Conservation (phyloP, 2,329 filamentous ascomycete genomes). For the Fusarium tuaranense region DNA sequence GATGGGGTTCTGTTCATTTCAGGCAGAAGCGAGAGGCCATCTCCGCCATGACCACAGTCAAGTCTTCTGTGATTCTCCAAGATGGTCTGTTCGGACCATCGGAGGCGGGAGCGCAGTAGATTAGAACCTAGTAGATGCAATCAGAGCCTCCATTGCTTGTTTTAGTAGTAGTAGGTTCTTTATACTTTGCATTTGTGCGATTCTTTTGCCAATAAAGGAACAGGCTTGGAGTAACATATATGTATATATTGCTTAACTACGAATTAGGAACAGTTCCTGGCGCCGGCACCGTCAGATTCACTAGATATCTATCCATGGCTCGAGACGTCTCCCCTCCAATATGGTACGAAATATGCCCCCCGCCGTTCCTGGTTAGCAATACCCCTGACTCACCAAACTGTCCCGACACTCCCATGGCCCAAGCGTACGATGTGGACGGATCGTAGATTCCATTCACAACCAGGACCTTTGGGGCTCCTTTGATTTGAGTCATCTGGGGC, state of each 20-base stretch:
- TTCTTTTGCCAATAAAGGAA: background rate
- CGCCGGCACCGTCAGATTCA: background rate
- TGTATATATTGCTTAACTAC: background rate
- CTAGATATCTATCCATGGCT: background rate
- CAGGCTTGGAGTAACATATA: background rate
- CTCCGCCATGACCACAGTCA: constrained; percentile 1
- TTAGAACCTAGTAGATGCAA: background rate
- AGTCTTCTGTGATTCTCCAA: constrained; percentile 6
- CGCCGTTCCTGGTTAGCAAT: background rate
- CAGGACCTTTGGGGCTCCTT: background rate
- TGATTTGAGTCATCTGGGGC: background rate
- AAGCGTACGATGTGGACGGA: background rate
- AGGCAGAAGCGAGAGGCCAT: constrained; percentile 17
- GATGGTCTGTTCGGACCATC: constrained; percentile 4
- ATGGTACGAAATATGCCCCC: background rate
- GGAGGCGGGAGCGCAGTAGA: background rate
- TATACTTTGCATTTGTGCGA: background rate
- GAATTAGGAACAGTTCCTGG: background rate
- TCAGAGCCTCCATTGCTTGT: background rate
- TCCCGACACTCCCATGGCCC: background rate
- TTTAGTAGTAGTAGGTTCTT: background rate
- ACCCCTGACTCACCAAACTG: background rate
- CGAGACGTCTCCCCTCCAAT: background rate
- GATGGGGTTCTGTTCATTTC: constrained; percentile 18
- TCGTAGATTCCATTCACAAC: background rate